These are phyloP conservation scores for Scedosporium minutisporum DNA, from an alignment of 2,329 filamentous ascomycete genomes.

Conservation along the genomic window DNA sequence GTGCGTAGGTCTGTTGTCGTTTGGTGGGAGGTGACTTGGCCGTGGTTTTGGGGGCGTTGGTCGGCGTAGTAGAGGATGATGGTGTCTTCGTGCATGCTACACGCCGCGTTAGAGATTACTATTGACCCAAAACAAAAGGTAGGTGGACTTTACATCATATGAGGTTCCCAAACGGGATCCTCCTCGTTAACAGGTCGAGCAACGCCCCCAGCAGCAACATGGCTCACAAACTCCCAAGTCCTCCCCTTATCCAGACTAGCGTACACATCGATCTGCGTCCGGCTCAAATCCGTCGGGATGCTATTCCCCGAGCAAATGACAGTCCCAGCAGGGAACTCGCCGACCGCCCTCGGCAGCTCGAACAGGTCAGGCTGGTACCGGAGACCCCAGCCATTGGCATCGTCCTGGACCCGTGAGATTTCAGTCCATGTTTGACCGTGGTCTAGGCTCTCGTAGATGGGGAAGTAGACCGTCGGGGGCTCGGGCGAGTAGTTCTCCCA, in stretches of 20 bases:
- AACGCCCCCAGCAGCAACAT: slow-evolving; percentile 54
- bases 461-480: slow-evolving; percentile 45
- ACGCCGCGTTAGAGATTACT: neutral
- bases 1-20: slow-evolving; percentile 45
- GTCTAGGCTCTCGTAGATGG: slow-evolving; percentile 43
- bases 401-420: slow-evolving; percentile 52
- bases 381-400: slow-evolving; percentile 54
- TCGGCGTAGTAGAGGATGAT: slow-evolving; percentile 63
- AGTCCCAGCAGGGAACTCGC: slow-evolving; percentile 50
- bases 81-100: slow-evolving; percentile 43
- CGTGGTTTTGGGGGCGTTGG: slow-evolving; percentile 55
- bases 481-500: slow-evolving; percentile 49
- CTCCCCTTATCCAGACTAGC: slow-evolving; percentile 49
- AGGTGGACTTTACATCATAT: slow-evolving; percentile 34
- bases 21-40: slow-evolving; percentile 62
- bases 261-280: slow-evolving; percentile 61
- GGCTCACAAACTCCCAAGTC: slow-evolving; percentile 59
- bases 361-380: slow-evolving; percentile 63
- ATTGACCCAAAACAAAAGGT: neutral
- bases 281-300: slow-evolving; percentile 48
- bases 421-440: slow-evolving; percentile 52
- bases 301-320: slow-evolving; percentile 52
- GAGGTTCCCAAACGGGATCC: slow-evolving; percentile 66
- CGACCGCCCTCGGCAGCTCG: slow-evolving; percentile 48
- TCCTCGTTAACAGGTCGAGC: slow-evolving; percentile 53